Conservation (phyloP, 192 early-diverging fungal species). For the Backusella australiensis region DNA sequence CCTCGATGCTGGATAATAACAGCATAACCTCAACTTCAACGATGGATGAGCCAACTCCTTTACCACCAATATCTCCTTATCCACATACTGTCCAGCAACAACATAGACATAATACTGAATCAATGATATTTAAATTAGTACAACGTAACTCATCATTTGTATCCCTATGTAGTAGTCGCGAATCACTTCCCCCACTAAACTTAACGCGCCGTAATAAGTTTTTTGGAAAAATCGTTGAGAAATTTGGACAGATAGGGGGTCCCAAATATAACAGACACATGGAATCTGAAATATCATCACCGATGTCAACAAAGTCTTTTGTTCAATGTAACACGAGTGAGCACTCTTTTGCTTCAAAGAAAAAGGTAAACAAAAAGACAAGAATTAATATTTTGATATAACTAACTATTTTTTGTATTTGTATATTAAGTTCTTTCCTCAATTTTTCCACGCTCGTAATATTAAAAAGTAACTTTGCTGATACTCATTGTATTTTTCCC, state of each 20-base stretch:
- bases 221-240: slow-evolving; percentile 12
- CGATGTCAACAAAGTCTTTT: not conserved
- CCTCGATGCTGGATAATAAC: not conserved
- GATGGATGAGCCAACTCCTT: not conserved
- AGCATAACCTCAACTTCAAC: not conserved
- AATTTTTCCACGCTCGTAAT: slow-evolving; percentile 8
- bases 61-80: not conserved
- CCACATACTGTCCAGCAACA: slow-evolving; percentile 4
- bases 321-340: not conserved
- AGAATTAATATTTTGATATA: not conserved
- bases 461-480: not conserved
- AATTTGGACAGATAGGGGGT: slow-evolving; percentile 12
- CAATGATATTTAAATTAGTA: slow-evolving; percentile 4
- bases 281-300: not conserved
- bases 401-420: not conserved
- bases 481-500: not conserved
- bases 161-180: not conserved
- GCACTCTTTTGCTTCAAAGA: not conserved
- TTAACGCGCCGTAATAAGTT: slow-evolving; percentile 6
- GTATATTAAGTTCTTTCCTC: not conserved
- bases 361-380: not conserved
- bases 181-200: not conserved
- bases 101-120: not conserved
- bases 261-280: not conserved
- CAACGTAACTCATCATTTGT: slow-evolving; percentile 5